These are phyloP conservation scores for Handroanthus guayacan DNA, from an alignment of 257 asterid genomes.

Conservation along the genomic window DNA sequence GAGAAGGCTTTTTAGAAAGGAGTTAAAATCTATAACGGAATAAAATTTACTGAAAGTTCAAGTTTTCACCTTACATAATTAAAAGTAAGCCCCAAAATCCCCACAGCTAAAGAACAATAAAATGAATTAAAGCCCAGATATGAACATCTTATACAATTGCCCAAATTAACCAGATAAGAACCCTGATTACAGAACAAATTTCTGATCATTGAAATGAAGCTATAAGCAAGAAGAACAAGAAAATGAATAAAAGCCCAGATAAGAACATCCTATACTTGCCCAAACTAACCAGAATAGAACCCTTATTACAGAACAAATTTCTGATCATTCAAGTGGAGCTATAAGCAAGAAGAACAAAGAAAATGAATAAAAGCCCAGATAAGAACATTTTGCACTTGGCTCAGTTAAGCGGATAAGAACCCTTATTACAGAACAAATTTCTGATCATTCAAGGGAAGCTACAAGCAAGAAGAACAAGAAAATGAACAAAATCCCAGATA, in stretches of 20 bases:
- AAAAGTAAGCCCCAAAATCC: too few relatives aligned
- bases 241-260: not conserved
- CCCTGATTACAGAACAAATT: not conserved
- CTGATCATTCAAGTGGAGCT: not conserved
- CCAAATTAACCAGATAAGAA: too few relatives aligned
- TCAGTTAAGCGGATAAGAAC: too few relatives aligned
- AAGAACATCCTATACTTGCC: not conserved
- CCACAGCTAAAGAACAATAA: too few relatives aligned
- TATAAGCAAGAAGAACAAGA: not conserved
- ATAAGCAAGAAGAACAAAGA: not conserved
- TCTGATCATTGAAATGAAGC: not conserved
- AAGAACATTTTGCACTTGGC: not conserved
- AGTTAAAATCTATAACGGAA: not conserved
- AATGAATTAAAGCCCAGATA: not conserved
- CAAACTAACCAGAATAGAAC: too few relatives aligned
- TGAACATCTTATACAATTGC: not conserved
- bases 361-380: not conserved
- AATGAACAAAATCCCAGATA: not conserved
- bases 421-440: not conserved
- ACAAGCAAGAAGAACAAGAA: not conserved
- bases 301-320: not conserved
- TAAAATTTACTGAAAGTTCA: not conserved
- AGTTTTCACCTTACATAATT: not conserved
- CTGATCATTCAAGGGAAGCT: not conserved
- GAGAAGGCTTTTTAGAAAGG: not conserved